Conservation (phyloP, 148 eudicot species). For the Dianthus caryophyllus region DNA sequence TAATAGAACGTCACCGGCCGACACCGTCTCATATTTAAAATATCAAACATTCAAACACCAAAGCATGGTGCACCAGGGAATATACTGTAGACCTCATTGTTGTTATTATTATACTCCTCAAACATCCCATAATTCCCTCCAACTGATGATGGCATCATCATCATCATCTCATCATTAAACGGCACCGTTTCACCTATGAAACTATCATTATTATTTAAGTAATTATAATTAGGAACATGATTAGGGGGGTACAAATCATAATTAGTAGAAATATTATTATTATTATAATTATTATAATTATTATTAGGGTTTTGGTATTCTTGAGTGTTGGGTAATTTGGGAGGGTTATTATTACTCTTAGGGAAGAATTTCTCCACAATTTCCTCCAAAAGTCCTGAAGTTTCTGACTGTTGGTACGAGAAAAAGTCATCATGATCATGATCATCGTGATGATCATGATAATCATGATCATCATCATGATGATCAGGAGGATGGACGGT, state of each 20-base stretch:
- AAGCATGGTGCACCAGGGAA: slow-evolving; percentile 25
- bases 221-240: neutral
- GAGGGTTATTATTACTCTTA: slow-evolving; percentile 21
- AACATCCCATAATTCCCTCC: slow-evolving; percentile 19
- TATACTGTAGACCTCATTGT: slow-evolving; percentile 25
- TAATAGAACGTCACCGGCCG: no score
- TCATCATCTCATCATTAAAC: slow-evolving; percentile 16
- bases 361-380: slow-evolving; percentile 33
- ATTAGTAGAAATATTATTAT: neutral
- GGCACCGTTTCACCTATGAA: slow-evolving; percentile 7
- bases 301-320: neutral
- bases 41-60: slow-evolving; percentile 8
- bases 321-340: slow-evolving; percentile 2
- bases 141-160: neutral
- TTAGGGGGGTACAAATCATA: slow-evolving; percentile 14
- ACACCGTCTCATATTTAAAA: no score
- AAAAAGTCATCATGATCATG: slow-evolving; percentile 15
- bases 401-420: slow-evolving; percentile 18
- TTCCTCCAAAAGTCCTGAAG: slow-evolving; percentile 29
- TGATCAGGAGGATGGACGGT: neutral
- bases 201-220: neutral
- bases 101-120: slow-evolving; percentile 17
- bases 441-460: neutral
- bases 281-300: no score
- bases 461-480: neutral